phyloP scores from a whole-genome alignment of 2,329 filamentous ascomycete genomes.

The Drechslerella stenobrocha region DNA sequence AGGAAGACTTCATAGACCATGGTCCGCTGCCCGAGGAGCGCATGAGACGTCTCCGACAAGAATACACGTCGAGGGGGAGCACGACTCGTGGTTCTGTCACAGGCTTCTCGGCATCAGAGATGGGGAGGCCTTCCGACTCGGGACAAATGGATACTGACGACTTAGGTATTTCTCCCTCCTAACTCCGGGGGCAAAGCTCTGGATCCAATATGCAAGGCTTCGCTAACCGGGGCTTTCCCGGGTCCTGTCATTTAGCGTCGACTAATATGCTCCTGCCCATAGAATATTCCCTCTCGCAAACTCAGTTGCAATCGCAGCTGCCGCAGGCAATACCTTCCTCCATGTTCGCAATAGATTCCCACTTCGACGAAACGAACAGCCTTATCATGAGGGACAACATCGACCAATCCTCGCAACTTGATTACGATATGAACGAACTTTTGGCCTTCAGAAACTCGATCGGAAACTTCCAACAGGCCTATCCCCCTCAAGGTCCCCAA shows the following conservation, averaged over 20 bases:
- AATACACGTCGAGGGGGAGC: conserved; percentile 11
- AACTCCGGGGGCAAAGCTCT: too few species aligned
- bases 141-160: conserved; percentile 33
- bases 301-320: conserved; percentile 25
- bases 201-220: conserved; percentile 1
- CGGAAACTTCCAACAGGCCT: not conserved
- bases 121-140: conserved; percentile 11
- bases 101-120: conserved; percentile 4
- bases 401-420: conserved; percentile 40
- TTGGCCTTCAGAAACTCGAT: conserved; percentile 22
- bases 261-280: conserved; percentile 33
- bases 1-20: conserved; percentile 31
- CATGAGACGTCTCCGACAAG: conserved; percentile 19
- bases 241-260: too few species aligned
- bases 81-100: conserved; percentile 4
- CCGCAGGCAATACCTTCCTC: conserved; percentile 30
- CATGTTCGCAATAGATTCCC: conserved; percentile 38
- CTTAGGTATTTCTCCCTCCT: too few species aligned
- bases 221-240: too few species aligned
- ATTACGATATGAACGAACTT: conserved; percentile 25
- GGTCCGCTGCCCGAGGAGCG: conserved; percentile 22
- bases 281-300: conserved; percentile 33
- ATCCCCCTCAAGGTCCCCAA: conserved; percentile 32
- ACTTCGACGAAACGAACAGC: conserved; percentile 34
- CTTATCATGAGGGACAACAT: conserved; percentile 21